These are phyloP conservation scores for Tillandsia leiboldiana DNA, from an alignment of 176 grass and related monocot genomes.

Conservation along the genomic window DNA sequence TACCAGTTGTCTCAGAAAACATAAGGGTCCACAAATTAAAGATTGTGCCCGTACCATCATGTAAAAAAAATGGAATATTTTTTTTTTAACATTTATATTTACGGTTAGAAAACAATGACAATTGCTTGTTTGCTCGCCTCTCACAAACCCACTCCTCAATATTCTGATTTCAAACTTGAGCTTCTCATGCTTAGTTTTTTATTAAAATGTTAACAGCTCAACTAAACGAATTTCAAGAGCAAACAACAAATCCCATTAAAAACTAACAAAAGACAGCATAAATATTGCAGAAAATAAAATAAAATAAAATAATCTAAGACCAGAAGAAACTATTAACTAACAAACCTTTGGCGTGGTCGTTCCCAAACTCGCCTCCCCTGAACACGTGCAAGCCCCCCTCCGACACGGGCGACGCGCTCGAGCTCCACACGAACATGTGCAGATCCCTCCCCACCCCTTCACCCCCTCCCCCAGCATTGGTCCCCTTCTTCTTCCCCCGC, in stretches of 20 bases:
- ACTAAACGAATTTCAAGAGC: too few relatives aligned
- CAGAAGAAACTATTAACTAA: neutral
- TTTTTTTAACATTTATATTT: too few relatives aligned
- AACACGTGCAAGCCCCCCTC: slow-evolving; percentile 45
- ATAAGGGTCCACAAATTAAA: neutral
- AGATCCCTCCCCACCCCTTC: slow-evolving; percentile 29
- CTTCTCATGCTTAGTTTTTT: neutral
- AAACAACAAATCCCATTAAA: too few relatives aligned
- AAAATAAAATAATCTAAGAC: too few relatives aligned
- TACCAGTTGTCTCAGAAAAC: neutral
- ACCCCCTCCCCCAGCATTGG: slow-evolving; percentile 21
- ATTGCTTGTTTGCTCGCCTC: too few relatives aligned
- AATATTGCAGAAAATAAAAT: too few relatives aligned
- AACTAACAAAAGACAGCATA: too few relatives aligned
- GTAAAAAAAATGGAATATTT: too few relatives aligned
- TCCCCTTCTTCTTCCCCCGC: slow-evolving; percentile 31
- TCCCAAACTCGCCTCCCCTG: slow-evolving; percentile 22
- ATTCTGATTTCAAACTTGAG: neutral
- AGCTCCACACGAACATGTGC: slow-evolving; percentile 81
- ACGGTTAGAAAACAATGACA: too few relatives aligned
- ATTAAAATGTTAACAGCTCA: too few relatives aligned
- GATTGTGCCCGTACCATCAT: neutral
- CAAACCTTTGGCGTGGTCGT: slow-evolving; percentile 16
- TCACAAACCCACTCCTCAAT: too few relatives aligned
- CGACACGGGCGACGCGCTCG: slow-evolving; percentile 43